Evolutionary conservation across 495 filamentous ascomycete genomes (phyloP).

Genomic region (Letharia lupina): DNA sequence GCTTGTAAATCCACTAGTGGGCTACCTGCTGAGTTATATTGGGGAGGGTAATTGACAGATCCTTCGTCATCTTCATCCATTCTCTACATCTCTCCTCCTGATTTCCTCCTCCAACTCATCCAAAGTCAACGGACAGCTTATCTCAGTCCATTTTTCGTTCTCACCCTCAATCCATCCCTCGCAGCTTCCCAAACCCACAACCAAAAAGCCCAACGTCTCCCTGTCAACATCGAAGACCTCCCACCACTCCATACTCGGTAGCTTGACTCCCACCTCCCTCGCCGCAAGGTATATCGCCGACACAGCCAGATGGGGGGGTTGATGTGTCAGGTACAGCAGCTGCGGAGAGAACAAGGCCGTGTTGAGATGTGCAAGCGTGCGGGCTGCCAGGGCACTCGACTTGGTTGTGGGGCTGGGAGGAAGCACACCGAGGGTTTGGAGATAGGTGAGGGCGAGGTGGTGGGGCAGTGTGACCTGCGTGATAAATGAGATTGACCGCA

Average conservation of each 20-base stretch:
- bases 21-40: neutral
- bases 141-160: conserved; percentile 37
- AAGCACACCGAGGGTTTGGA: conserved; percentile 71
- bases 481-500: conserved; percentile 69
- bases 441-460: conserved; percentile 81
- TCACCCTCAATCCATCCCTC: conserved; percentile 58
- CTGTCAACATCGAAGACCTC: conserved; percentile 96
- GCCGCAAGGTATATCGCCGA: conserved; percentile 84
- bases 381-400: conserved; percentile 45
- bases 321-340: conserved; percentile 82
- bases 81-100: conserved; percentile 39
- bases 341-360: conserved; percentile 77
- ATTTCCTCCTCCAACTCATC: conserved; percentile 54
- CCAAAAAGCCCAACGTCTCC: conserved; percentile 89
- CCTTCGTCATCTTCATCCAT: neutral
- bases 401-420: conserved; percentile 27
- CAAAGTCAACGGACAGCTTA: conserved; percentile 34
- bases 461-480: conserved; percentile 80
- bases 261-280: conserved; percentile 64
- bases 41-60: neutral
- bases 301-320: conserved; percentile 75
- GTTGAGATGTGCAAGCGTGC: conserved; percentile 71
- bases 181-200: conserved; percentile 75
- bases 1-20: neutral
- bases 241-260: conserved; percentile 87